Base-by-base conservation (phyloP, 1,284 basidiomycete species). In the Grifola frondosa region DNA sequence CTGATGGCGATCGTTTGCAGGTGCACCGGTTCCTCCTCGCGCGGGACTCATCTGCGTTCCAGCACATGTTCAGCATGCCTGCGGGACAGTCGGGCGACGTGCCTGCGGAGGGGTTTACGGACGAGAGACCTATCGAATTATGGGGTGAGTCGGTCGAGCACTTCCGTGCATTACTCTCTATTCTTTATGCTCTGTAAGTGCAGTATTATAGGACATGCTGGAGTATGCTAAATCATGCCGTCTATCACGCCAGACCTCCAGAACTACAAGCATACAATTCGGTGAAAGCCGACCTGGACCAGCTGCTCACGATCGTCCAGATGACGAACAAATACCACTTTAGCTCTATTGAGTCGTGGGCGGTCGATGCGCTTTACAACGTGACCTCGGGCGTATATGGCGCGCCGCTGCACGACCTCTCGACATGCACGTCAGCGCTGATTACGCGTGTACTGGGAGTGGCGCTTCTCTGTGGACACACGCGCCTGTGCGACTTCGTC, bases 11-110 rank as follows among this genome's bases (percentile, higher is more conserved):
- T 42, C 37, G 37, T 31, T 40, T 46, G 30, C 46, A 77, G 76
- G 73, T 78, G 21, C 76, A 78, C 47, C 65, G 71, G 33, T 76
- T 71, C n/a, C 64, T 72, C 40, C 57, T 78, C 23, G 64, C 67
- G 15, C 74, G 74, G 48, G 77, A 78, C 44, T 68, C 68, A 21
- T 77, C 76, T 22, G 70, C 72, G 12, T 78, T 78, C 46, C 67
- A 75, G 52, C 63, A 68, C 53, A 77, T 78, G 75, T 78, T 78
- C 61, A 67, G 65, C 22, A 57, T 77, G 16, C 71, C 72, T 37
- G 49, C 57, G 11, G 62, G 58, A 49, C 53, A 59, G 30, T 59
- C 59, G 12, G 57, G 50, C 8, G 44, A 39, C 34, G 43, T 46
- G 10, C 34, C 47, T 32, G 43, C 56, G 37, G 67, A 78, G 50